A percentile compares a stretch with the other conserved stretches of the same genome.
phyloP scores from a whole-genome alignment of 352 stramenopile species.

The Pythium brassicae region DNA sequence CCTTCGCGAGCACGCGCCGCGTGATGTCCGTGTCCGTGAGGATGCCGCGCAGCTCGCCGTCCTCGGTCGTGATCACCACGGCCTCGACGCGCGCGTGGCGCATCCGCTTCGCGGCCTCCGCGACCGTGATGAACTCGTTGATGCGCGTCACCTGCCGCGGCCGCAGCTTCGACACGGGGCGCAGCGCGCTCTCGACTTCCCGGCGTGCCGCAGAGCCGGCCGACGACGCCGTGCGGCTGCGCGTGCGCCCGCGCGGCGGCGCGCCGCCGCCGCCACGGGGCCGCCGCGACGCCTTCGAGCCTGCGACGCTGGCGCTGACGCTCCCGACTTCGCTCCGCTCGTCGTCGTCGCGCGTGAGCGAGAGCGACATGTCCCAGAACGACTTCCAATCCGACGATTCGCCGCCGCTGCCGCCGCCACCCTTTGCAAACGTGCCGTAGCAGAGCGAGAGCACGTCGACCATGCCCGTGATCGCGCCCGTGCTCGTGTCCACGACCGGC shows the following conservation, averaged over 20 bases:
- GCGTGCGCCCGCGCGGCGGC: conserved; percentile 25
- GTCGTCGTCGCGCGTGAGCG: conserved; percentile 65
- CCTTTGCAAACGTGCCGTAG: conserved; percentile 83
- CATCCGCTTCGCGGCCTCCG: conserved; percentile 79
- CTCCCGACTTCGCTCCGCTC: conserved; percentile 58
- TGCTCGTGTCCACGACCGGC: conserved; percentile 89
- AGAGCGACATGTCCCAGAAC: conserved; percentile 89
- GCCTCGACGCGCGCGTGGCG: conserved; percentile 78
- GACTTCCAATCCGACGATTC: conserved; percentile 78
- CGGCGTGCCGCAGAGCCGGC: conserved; percentile 40
- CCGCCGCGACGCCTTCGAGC: conserved; percentile 39
- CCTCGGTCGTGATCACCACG: conserved; percentile 81
- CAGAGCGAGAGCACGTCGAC: conserved; percentile 86
- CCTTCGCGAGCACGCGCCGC: conserved; percentile 71
- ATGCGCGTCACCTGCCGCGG: conserved; percentile 79
- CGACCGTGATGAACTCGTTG: conserved; percentile 84
- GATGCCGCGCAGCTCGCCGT: conserved; percentile 79
- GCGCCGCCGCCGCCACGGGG: conserved; percentile 18
- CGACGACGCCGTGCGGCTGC: conserved; percentile 42
- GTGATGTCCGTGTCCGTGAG: conserved; percentile 87
- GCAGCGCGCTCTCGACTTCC: conserved; percentile 60
- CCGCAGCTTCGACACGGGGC: conserved; percentile 74
- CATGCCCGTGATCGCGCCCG: conserved; percentile 74
- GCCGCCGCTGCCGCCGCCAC: conserved; percentile 41
- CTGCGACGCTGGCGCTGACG: conserved; percentile 56